Evolutionary conservation across 352 stramenopile species (phyloP), one percentile per base, ranked within the genome.

Genomic region (Pythium sp.): DNA sequence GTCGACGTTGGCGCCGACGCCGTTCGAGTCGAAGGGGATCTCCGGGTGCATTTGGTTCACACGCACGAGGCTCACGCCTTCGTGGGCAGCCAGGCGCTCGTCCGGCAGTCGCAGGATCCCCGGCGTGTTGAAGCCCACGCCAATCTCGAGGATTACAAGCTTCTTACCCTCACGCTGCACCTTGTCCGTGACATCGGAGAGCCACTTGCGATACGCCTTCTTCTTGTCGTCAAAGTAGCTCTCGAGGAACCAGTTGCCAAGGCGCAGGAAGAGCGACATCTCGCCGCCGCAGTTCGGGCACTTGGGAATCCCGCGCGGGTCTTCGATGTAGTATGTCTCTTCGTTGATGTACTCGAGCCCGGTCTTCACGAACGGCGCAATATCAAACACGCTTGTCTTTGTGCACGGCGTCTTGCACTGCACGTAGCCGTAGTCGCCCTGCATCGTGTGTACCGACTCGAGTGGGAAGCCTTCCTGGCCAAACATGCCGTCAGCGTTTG

Each of bases 401-500:
- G 65, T 57, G 63, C 85, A 93, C 7, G 73, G 74, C 1, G 57
- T 43, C 8, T 62, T 72, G 65, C 85, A 93, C 67, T 91, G 83
- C 24, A 90, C 79, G 43, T 73, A 77, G 0, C 78, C 83, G 68
- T 88, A 93, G 22, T 88, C 78, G 26, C 83, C 83, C 54, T 92
- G 85, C 68, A 87, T 80, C 38, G 82, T 71, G 66, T 87, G 91
- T 26, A 90, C 60, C 0, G 72, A 72, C 11, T 90, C 75, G 11
- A 67, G 70, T 5, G 79, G 71, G 64, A 93, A 91, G 0, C 81
- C 81, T 67, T 86, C 80, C 41, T 90, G 83, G 46, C 88, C 85
- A 62, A 93, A 93, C 78, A 88, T 86, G 5, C 82, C 78, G 67
- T 92, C 85, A 5, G 81, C 85, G 30, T 93, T 92, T 59, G 75